These are phyloP conservation scores for Triticum timopheevii DNA, from an alignment of 176 grass and related monocot genomes.

Conservation along the genomic window DNA sequence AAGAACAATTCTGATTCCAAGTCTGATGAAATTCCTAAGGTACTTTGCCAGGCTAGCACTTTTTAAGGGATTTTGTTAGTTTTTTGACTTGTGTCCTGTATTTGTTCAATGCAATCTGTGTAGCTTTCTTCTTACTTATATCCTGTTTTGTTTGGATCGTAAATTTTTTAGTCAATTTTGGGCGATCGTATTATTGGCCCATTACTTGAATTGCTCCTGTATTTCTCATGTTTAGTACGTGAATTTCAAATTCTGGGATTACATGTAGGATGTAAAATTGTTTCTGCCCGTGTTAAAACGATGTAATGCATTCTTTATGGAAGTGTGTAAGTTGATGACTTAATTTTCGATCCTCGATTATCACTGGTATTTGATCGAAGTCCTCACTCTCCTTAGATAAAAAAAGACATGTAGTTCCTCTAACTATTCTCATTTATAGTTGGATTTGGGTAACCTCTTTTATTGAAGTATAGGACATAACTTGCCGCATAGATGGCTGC, in stretches of 20 bases:
- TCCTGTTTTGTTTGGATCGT: background rate
- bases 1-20: conserved; percentile 59
- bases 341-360: background rate
- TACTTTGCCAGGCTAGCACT: conserved; percentile 31
- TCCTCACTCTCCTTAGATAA: background rate
- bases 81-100: background rate
- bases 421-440: background rate
- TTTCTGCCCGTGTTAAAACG: background rate
- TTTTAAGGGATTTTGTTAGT: background rate
- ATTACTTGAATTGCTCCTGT: background rate
- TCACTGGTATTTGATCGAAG: background rate
- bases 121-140: background rate
- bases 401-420: background rate
- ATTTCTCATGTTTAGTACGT: conserved; percentile 2
- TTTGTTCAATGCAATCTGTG: background rate
- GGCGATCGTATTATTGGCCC: background rate
- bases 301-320: background rate
- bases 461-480: background rate
- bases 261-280: background rate
- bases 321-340: background rate
- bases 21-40: conserved; percentile 70
- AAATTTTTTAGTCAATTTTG: background rate
- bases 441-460: background rate
- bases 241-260: background rate
- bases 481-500: background rate